phyloP scores from a whole-genome alignment of 2,329 filamentous ascomycete genomes.

The Pseudonectria buxi region DNA sequence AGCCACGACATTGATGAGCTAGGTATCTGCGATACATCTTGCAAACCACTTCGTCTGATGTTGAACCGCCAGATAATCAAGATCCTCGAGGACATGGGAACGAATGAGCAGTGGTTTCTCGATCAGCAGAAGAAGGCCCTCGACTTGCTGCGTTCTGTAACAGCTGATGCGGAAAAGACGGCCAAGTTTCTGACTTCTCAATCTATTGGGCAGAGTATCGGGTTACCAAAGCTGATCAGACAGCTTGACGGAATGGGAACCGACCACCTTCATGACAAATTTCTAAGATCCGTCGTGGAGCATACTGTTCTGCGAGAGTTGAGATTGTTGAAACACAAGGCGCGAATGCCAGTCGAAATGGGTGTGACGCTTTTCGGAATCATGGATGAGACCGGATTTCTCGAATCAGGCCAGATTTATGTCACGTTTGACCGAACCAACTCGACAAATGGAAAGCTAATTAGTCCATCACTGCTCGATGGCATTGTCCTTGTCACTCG shows the following conservation, averaged over 20 bases:
- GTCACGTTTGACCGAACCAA: conserved; percentile 45
- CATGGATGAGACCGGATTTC: conserved; percentile 70
- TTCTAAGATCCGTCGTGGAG: conserved; percentile 65
- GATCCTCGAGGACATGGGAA: conserved; percentile 72
- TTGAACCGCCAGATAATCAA: conserved; percentile 81
- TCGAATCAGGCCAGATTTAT: conserved; percentile 63
- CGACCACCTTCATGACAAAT: conserved; percentile 60
- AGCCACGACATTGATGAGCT: conserved; percentile 49
- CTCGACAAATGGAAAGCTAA: conserved; percentile 14
- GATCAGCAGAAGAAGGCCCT: conserved; percentile 58
- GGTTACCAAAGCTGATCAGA: conserved; percentile 55
- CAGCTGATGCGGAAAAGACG: conserved; percentile 52
- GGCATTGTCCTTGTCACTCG: conserved; percentile 60
- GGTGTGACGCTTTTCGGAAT: conserved; percentile 76
- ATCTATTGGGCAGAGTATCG: conserved; percentile 52
- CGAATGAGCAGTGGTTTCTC: conserved; percentile 53
- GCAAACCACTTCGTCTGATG: conserved; percentile 59
- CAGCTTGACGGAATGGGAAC: conserved; percentile 51
- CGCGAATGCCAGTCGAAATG: conserved; percentile 62
- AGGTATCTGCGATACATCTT: conserved; percentile 66
- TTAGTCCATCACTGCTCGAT: conserved; percentile 25
- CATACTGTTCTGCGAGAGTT: conserved; percentile 64
- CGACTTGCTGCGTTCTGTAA: conserved; percentile 50
- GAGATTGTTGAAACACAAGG: conserved; percentile 69
- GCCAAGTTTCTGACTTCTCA: conserved; percentile 58